These are phyloP conservation scores for Alopecurus myosuroides DNA, from an alignment of 176 grass and related monocot species.

Conservation along the genomic window DNA sequence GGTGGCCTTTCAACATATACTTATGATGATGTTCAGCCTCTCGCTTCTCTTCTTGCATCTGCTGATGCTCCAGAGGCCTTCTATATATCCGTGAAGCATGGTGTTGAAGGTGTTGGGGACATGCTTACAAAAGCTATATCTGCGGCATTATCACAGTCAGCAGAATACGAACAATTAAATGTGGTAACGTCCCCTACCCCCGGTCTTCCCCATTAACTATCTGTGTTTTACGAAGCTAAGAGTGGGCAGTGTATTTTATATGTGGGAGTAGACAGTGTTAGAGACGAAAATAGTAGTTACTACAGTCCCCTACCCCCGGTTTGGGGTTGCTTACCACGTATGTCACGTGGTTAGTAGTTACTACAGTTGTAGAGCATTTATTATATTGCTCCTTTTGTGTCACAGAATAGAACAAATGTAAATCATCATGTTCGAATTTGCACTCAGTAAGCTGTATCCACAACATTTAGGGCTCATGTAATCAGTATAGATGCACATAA, in stretches of 20 bases:
- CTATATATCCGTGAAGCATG: constrained; percentile 83
- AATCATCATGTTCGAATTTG: not conserved
- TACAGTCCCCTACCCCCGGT: too few relatives aligned
- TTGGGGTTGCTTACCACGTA: too few relatives aligned
- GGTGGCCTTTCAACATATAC: constrained; percentile 64
- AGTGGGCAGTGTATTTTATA: not conserved
- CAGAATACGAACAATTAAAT: constrained; percentile 71
- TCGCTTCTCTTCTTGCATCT: constrained; percentile 71
- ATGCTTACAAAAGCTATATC: constrained; percentile 89
- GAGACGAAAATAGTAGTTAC: not conserved
- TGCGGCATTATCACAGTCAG: constrained; percentile 54
- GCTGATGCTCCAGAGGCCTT: constrained; percentile 94
- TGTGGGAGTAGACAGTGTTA: not conserved
- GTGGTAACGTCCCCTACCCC: constrained; percentile 38
- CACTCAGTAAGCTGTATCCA: not conserved
- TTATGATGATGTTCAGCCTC: constrained; percentile 77
- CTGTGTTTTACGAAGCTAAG: constrained; percentile 7
- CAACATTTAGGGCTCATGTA: constrained; percentile 18
- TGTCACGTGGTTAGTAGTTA: constrained; percentile 3
- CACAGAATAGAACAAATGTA: not conserved
- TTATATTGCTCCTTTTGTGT: not conserved
- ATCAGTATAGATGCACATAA: constrained; percentile 9
- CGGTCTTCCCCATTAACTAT: not conserved
- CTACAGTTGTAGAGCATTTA: not conserved
- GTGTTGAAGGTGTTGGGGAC: constrained; percentile 78